A percentile compares a stretch with the other conserved stretches of the same genome.
Evolutionary conservation across 768 basidiomycete species (phyloP).

Genomic region (Terana coerulea): DNA sequence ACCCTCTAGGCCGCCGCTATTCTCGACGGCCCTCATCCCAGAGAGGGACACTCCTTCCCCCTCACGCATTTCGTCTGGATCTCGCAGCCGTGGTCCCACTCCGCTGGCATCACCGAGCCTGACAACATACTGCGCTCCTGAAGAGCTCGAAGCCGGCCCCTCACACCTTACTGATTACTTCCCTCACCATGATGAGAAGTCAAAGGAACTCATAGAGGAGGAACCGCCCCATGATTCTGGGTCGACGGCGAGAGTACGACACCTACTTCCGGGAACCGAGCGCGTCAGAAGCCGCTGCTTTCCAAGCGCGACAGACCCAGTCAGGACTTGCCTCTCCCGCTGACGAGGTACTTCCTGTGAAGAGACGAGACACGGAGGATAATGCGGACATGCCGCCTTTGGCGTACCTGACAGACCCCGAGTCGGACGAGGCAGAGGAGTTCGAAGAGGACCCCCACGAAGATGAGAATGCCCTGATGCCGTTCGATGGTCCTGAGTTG

Average conservation of each 20-base stretch:
- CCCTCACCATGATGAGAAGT: not conserved
- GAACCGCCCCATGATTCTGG: conserved; percentile 5
- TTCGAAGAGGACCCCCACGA: conserved; percentile 27
- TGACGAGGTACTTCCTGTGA: not conserved
- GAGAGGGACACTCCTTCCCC: conserved; percentile 9
- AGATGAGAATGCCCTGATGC: conserved; percentile 30
- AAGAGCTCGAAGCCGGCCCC: conserved; percentile 29
- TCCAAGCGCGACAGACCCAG: not conserved
- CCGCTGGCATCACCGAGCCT: conserved; percentile 32
- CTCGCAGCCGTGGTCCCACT: conserved; percentile 16
- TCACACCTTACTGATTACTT: conserved; percentile 17
- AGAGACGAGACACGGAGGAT: conserved; percentile 18
- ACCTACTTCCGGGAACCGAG: conserved; percentile 13
- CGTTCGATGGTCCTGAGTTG: conserved; percentile 17
- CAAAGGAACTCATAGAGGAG: not conserved
- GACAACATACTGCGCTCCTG: conserved; percentile 36
- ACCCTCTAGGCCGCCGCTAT: conserved; percentile 12
- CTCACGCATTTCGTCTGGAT: conserved; percentile 3
- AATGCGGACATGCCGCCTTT: conserved; percentile 14
- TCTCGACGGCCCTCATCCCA: conserved; percentile 22
- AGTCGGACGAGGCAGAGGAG: conserved; percentile 1
- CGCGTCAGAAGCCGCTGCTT: not conserved
- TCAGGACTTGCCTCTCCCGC: not conserved
- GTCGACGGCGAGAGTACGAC: conserved; percentile 9
- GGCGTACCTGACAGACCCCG: conserved; percentile 9